Evolutionary conservation across 225 moss, liverwort and hornwort genomes (phyloP).

Genomic region (Ulota crispa): DNA sequence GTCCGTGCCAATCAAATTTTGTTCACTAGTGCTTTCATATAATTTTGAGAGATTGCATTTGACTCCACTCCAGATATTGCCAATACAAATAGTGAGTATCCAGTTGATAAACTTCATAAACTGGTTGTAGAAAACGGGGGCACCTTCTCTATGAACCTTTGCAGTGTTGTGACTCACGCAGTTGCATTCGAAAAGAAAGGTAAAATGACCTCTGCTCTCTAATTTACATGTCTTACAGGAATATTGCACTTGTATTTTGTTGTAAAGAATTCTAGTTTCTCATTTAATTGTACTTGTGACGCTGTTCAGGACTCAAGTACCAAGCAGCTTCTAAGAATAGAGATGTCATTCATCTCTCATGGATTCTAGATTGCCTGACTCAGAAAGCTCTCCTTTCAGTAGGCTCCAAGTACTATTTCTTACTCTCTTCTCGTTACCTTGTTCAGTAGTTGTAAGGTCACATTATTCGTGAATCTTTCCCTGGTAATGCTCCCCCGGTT

Average conservation of each 20-base stretch:
- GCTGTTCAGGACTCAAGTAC: conserved; percentile 69
- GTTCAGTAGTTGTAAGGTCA: not conserved
- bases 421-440: not conserved
- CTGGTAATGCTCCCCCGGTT: not conserved
- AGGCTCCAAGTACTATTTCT: conserved; percentile 67
- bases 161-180: conserved; percentile 64
- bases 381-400: conserved; percentile 61
- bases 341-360: conserved; percentile 80
- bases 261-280: not conserved
- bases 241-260: not conserved
- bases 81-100: conserved; percentile 54
- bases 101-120: conserved; percentile 75
- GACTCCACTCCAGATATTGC: conserved; percentile 66
- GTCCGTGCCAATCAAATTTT: not conserved
- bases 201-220: conserved; percentile 20
- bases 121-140: conserved; percentile 89
- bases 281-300: conserved; percentile 4
- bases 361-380: conserved; percentile 71
- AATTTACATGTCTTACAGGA: not conserved
- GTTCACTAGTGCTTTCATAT: not conserved
- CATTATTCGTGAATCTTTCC: not conserved
- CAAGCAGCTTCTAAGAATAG: conserved; percentile 70
- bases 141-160: conserved; percentile 83
- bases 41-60: conserved; percentile 33
- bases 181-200: conserved; percentile 84